Conservation (phyloP, 345 rosid genomes). For the Firmiana major region DNA sequence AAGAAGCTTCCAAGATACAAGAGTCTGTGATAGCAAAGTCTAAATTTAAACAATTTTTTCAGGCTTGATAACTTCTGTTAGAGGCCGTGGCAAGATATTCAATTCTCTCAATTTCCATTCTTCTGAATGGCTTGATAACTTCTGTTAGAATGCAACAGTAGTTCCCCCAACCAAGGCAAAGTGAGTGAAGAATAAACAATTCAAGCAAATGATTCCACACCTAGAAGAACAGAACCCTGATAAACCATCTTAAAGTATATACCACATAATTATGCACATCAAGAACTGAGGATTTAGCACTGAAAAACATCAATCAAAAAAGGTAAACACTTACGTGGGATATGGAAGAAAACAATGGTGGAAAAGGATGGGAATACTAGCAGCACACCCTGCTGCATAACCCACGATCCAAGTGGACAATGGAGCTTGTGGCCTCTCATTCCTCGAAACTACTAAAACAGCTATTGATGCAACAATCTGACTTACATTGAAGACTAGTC, state of each 20-base stretch:
- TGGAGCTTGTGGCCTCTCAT: constrained; percentile 20
- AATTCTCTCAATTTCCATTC: background rate
- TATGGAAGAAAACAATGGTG: constrained; percentile 20
- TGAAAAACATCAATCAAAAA: background rate
- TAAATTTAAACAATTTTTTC: background rate
- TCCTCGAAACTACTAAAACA: constrained; percentile 17
- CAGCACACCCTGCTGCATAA: constrained; percentile 21
- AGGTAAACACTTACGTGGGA: constrained; percentile 5
- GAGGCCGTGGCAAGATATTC: background rate
- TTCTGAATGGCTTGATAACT: background rate
- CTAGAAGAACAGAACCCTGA: background rate
- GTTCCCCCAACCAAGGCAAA: background rate
- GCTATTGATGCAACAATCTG: constrained; percentile 20
- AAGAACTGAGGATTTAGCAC: background rate
- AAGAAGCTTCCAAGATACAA: background rate
- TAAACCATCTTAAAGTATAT: constrained; percentile 1
- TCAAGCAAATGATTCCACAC: background rate
- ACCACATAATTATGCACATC: background rate
- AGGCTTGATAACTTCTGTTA: background rate
- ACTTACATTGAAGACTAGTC: constrained; percentile 12
- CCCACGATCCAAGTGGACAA: constrained; percentile 22
- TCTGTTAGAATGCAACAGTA: background rate
- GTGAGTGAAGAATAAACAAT: background rate
- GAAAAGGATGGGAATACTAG: constrained; percentile 20
- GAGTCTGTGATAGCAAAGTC: background rate